These are phyloP conservation scores for Lepiota brunneoincarnata DNA, from an alignment of 768 basidiomycete genomes.

Conservation along the genomic window DNA sequence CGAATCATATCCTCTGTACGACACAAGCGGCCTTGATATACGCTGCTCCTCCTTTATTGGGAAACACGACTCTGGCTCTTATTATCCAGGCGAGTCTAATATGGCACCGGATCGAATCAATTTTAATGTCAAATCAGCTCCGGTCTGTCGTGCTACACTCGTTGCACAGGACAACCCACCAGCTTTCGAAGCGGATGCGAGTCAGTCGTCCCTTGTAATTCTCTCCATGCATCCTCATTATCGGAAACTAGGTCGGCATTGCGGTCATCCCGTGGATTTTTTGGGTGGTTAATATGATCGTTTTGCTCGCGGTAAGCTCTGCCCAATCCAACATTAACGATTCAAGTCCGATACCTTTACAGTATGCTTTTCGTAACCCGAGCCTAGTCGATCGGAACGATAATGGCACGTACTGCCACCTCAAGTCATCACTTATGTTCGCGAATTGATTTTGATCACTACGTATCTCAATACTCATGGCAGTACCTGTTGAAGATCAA, in stretches of 20 bases:
- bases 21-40: no score
- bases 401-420: slow-evolving; percentile 5
- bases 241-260: background rate
- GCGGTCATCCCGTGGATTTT: slow-evolving; percentile 4
- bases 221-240: background rate
- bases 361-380: background rate
- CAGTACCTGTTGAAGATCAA: background rate
- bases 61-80: no score
- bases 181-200: no score
- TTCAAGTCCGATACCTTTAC: background rate
- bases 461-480: background rate
- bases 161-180: no score
- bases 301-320: background rate
- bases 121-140: no score
- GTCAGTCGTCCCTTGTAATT: no score
- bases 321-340: background rate
- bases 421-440: background rate
- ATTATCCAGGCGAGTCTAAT: no score
- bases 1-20: no score
- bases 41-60: no score
- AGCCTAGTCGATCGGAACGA: background rate
- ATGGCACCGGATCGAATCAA: no score
- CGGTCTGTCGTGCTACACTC: no score
- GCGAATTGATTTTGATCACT: background rate
- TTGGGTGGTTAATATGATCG: background rate